Base-by-base conservation (phyloP, 768 basidiomycete genomes). In the Lactarius sp. region DNA sequence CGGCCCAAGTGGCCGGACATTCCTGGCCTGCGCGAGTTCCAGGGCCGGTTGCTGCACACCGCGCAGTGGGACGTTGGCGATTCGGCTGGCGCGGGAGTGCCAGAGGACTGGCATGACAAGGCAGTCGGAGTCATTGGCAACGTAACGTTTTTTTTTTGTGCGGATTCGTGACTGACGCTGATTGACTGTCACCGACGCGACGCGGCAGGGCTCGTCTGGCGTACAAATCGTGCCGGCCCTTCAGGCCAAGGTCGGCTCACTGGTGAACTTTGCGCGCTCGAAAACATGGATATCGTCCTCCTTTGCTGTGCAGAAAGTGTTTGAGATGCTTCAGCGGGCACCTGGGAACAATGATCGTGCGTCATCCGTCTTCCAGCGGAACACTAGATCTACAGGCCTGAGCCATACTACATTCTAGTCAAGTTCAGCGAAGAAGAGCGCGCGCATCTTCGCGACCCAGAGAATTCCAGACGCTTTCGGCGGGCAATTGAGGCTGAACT, bases 1-100 rank as follows among this genome's bases (percentile, higher is more conserved):
- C 72, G 82, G 7, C 87, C 85, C 85, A 75, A 78, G 33, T 88
- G 85, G 87, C 88, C 87, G 2, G 79, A 85, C 50, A 86, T 88
- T 50, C 71, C 75, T 9, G 86, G 85, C 4, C 70, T 87, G 34
- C 72, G 82, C 16, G 75, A 71, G 8, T 89, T 85, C 73, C 74
- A 79, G 64, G 88, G 87, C 4, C 77, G 74, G 55, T 71, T 87
- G 14, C 73, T 85, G 1, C 88, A 90, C 67, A 84, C 83, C n/a
- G 57, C 57, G n/a, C 70, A 79, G 1, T 87, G 86, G 83, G 79
- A 82, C 16, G 74, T 75, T 37, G 47, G 47, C 36, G 7, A 50
- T 27, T 67, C 66, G 13, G 67, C 68, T n/a, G 70, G 70, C 49
- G 68, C 68, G 6, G 34, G 60, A 3, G 70, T 78, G 68, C 79